Conservation (phyloP, 495 filamentous ascomycete species). For the Penicillium longicatenatum region DNA sequence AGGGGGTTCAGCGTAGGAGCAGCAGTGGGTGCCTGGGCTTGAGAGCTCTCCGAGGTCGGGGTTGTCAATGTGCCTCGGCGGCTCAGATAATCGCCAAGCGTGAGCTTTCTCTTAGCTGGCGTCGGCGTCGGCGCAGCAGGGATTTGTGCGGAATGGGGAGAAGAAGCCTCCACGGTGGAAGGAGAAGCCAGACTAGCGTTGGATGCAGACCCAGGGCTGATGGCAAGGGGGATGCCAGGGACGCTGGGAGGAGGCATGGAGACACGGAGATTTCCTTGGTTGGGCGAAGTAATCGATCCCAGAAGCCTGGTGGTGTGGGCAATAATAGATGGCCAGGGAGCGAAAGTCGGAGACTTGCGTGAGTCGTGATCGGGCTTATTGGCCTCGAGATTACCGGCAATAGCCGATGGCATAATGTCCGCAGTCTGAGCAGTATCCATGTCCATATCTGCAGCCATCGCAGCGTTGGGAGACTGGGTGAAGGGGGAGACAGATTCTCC, state of each 20-base stretch:
- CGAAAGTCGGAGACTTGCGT: constrained; percentile 31
- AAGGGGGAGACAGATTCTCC: constrained; percentile 13
- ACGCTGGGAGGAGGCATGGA: constrained; percentile 40
- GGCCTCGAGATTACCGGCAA: constrained; percentile 24
- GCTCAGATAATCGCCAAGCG: constrained; percentile 66
- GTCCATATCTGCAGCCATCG: constrained; percentile 9
- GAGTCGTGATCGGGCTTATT: constrained; percentile 21
- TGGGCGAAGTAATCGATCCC: constrained; percentile 21
- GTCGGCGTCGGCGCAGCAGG: constrained; percentile 52
- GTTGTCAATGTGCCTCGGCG: constrained; percentile 47
- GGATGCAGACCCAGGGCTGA: constrained; percentile 37
- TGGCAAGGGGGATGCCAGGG: constrained; percentile 21
- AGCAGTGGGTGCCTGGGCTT: constrained; percentile 27
- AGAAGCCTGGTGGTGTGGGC: constrained; percentile 42
- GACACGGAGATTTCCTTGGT: constrained; percentile 37
- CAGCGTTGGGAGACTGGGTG: constrained; percentile 8
- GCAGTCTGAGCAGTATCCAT: background rate
- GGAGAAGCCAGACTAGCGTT: constrained; percentile 37
- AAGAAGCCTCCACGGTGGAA: constrained; percentile 31
- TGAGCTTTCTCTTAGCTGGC: constrained; percentile 65
- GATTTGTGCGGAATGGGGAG: constrained; percentile 24
- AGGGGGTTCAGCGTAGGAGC: constrained; percentile 30
- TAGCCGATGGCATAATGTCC: background rate
- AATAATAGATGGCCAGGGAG: constrained; percentile 43
- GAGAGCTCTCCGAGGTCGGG: constrained; percentile 44